Percentiles rank a stretch among this genome's conserved stretches.
Conservation (phyloP, 345 rosid genomes). For the Dovyalis caffra region DNA sequence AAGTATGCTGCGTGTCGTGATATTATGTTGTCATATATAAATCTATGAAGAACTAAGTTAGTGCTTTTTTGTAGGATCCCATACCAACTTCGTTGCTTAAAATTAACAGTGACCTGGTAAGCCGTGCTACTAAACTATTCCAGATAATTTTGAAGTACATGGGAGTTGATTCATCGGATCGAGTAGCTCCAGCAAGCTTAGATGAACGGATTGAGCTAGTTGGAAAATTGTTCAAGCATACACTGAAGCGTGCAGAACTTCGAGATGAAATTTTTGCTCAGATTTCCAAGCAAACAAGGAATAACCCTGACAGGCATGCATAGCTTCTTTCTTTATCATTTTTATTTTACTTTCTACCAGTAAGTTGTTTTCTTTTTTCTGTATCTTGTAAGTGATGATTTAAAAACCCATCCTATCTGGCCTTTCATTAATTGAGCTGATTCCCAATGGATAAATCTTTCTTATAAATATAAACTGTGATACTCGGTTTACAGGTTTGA, state of each 20-base stretch:
- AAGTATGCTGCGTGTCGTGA: background rate
- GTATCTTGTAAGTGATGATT: background rate
- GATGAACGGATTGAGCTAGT: constrained; percentile 89
- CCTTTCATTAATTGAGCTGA: background rate
- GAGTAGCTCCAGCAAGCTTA: constrained; percentile 58
- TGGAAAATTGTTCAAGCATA: constrained; percentile 79
- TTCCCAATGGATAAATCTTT: background rate
- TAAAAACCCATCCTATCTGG: background rate
- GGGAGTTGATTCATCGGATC: constrained; percentile 92
- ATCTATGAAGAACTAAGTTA: constrained; percentile 16
- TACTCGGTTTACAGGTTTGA: background rate
- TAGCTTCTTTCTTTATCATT: background rate
- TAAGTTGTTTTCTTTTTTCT: background rate
- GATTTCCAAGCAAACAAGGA: constrained; percentile 94
- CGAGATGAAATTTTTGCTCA: constrained; percentile 96
- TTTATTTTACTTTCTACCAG: background rate
- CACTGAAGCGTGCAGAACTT: constrained; percentile 88
- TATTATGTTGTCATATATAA: background rate
- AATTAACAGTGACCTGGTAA: constrained; percentile 71
- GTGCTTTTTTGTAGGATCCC: constrained; percentile 60
- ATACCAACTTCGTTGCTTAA: constrained; percentile 92
- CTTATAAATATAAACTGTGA: background rate
- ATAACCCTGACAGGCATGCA: constrained; percentile 77
- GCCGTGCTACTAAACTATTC: constrained; percentile 85
- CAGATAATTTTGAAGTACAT: constrained; percentile 81